phyloP scores from a whole-genome alignment of 176 grass and related monocot genomes.

The Lolium perenne region DNA sequence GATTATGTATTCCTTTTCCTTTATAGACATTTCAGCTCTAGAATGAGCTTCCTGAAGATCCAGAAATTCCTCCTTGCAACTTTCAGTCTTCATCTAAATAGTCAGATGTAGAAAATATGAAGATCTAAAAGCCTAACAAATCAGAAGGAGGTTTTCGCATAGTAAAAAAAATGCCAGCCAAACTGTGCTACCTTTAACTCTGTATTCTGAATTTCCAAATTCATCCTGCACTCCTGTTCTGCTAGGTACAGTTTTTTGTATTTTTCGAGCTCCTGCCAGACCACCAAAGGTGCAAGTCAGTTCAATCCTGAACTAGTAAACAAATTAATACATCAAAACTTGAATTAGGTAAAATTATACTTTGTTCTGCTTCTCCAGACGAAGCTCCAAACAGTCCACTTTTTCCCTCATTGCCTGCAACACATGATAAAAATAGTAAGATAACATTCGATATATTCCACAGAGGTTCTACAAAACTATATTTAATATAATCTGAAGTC shows the following conservation, averaged over 20 bases:
- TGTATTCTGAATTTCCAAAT: constrained; percentile 63
- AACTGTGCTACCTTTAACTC: constrained; percentile 70
- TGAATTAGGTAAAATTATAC: constrained; percentile 43
- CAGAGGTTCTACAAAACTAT: neutral
- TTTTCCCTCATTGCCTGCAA: constrained; percentile 72
- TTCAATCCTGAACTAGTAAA: constrained; percentile 19
- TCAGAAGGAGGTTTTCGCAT: neutral
- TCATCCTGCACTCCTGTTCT: constrained; percentile 66
- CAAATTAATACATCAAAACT: neutral
- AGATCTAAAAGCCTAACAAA: constrained; percentile 10
- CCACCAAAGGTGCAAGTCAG: constrained; percentile 37
- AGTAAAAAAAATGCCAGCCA: neutral
- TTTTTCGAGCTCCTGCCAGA: constrained; percentile 65
- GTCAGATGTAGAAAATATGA: constrained; percentile 26
- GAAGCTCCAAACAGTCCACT: constrained; percentile 63
- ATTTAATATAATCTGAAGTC: constrained; percentile 34
- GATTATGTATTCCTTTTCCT: constrained; percentile 86
- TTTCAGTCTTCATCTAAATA: constrained; percentile 69
- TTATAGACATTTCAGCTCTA: constrained; percentile 43
- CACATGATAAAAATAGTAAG: constrained; percentile 29
- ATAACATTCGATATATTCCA: constrained; percentile 9
- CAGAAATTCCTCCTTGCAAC: constrained; percentile 43
- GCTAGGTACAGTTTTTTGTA: constrained; percentile 58
- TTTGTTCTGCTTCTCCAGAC: constrained; percentile 59
- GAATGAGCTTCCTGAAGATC: constrained; percentile 68